Evolutionary conservation across 768 basidiomycete genomes (phyloP), one percentile per base, ranked within the genome.

Genomic region (Melanogaster broomeanus): DNA sequence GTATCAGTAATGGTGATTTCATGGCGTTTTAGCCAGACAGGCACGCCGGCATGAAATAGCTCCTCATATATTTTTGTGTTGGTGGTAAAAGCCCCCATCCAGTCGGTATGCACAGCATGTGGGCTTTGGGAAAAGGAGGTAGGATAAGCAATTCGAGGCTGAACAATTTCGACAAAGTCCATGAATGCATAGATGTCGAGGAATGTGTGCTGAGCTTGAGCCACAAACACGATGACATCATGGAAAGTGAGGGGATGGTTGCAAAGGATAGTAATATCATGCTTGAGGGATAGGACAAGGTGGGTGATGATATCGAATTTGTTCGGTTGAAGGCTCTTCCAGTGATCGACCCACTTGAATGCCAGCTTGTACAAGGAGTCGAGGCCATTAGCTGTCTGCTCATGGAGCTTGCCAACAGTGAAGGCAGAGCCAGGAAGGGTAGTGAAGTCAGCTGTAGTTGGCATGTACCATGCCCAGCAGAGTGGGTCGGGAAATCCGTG

Each of bases 61-160:
- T 24, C 38, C 5, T 58, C 10, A 15, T 52, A 57, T 1, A 34
- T 19, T 12, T 39, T 35, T 0, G 21, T 41, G 25, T 54, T 28
- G 1, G 6, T 27, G 3, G 49, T 54, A 9, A 60, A 60, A n/a
- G 33, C 48, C 2, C 58, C 58, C 56, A 60, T 57, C 56, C 52
- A 59, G 7, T 19, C 10, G 2, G 10, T 10, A 33, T 42, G 19
- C 6, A 31, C 21, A 5, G 24, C 9, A n/a, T 31, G 30, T 31
- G 30, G 30, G 30, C 9, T 9, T 31, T 16, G 31, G 15, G 33
- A 24, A 30, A 15, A 6, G 15, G 4, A 50, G 21, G 28, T n/a
- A 21, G 49, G 48, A 24, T 33, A 8, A 9, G 22, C 18, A 16
- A 47, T 27, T 34, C 31, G 48, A n/a, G 44, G 49, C 27, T 42